A percentile compares a stretch with the other conserved stretches of the same genome.
phyloP scores from a whole-genome alignment of 805 yeast genomes.

The Myxozyma geophila region DNA sequence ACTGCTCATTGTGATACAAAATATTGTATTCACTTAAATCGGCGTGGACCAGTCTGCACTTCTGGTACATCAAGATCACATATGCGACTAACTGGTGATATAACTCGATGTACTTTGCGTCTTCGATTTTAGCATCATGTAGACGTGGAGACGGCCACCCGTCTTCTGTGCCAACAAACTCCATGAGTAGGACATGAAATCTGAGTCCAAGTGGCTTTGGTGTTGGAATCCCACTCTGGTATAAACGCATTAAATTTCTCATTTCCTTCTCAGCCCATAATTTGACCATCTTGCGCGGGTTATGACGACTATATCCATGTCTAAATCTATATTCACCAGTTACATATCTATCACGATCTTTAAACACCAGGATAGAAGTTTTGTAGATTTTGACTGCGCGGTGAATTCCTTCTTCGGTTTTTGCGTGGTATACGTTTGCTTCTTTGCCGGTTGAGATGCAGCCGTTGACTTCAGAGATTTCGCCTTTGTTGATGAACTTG shows the following conservation, averaged over 20 bases:
- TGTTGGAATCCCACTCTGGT: conserved; percentile 80
- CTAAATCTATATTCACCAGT: conserved; percentile 95
- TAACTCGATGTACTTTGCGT: conserved; percentile 65
- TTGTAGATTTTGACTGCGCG: conserved; percentile 95
- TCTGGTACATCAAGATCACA: conserved; percentile 85
- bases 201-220: conserved; percentile 91
- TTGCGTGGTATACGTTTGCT: conserved; percentile 95
- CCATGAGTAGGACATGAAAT: conserved; percentile 93
- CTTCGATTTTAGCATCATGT: conserved; percentile 55
- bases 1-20: conserved; percentile 69
- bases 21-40: conserved; percentile 95
- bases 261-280: conserved; percentile 99
- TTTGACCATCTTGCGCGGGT: conserved; percentile 96
- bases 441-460: conserved; percentile 97
- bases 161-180: conserved; percentile 71
- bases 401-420: conserved; percentile 47
- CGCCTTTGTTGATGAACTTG: conserved; percentile 80
- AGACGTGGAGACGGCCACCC: conserved; percentile 92
- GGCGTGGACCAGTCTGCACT: conserved; percentile 91
- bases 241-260: conserved; percentile 82
- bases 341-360: conserved; percentile 93
- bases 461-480: conserved; percentile 85
- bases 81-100: conserved; percentile 81
- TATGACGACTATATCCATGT: conserved; percentile 79
- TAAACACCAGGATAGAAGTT: conserved; percentile 95